phyloP scores from a whole-genome alignment of 2,329 filamentous ascomycete species.

The Fusarium sp. region DNA sequence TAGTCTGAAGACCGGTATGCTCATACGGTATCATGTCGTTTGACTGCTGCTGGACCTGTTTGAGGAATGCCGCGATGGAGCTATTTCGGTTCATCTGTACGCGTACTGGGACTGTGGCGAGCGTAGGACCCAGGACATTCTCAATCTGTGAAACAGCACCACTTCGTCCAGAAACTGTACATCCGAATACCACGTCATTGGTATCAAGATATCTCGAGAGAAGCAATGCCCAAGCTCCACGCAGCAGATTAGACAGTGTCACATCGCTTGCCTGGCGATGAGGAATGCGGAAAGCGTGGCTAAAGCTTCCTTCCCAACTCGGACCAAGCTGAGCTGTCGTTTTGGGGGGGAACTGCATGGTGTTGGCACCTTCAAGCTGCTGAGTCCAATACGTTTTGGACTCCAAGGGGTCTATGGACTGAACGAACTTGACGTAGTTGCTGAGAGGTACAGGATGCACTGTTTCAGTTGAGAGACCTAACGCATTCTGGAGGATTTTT shows the following conservation, averaged over 20 bases:
- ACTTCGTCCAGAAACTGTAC: constrained; percentile 55
- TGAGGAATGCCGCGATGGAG: background rate
- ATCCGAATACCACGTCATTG: constrained; percentile 56
- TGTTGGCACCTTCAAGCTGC: background rate
- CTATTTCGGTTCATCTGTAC: background rate
- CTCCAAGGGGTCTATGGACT: background rate
- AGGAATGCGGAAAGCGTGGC: background rate
- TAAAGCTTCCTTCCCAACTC: no score
- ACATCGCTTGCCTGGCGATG: background rate
- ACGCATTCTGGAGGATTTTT: background rate
- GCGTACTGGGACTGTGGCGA: background rate
- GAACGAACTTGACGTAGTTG: background rate
- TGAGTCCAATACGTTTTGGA: background rate
- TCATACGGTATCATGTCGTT: background rate
- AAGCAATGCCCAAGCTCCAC: constrained; percentile 62
- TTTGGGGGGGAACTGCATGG: background rate
- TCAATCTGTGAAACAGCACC: constrained; percentile 38
- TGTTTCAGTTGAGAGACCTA: no score
- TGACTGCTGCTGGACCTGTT: background rate
- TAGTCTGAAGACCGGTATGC: background rate
- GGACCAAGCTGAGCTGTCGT: background rate
- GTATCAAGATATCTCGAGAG: constrained; percentile 53
- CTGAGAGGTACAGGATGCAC: background rate
- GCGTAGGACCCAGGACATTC: constrained; percentile 13
- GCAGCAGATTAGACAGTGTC: constrained; percentile 21